Evolutionary conservation across 345 rosid genomes (phyloP).

Genomic region (Hypericum androsaemum): DNA sequence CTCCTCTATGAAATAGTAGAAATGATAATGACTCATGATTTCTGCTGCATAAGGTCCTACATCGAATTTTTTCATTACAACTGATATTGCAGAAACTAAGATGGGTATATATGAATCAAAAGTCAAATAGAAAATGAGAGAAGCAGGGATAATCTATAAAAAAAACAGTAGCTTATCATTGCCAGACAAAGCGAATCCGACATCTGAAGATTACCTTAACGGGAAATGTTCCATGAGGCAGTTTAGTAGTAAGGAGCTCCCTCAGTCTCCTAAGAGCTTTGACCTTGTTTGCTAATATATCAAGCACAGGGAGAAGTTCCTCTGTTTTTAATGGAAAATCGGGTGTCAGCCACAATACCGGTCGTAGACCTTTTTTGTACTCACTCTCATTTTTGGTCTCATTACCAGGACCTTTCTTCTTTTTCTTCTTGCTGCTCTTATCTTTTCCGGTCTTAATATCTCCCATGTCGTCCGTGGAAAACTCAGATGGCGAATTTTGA

Average conservation of each 20-base stretch:
- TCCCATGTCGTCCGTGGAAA: no score
- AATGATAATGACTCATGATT: no score
- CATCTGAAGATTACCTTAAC: constrained; percentile 10
- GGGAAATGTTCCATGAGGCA: constrained; percentile 2
- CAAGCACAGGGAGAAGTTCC: constrained; percentile 2
- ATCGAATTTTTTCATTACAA: no score
- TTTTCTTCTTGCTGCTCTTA: no score
- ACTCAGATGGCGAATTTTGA: no score
- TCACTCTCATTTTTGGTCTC: background rate
- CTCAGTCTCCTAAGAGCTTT: constrained; percentile 5
- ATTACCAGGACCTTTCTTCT: no score
- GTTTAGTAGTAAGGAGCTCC: constrained; percentile 5
- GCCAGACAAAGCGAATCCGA: background rate
- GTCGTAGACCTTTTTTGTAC: constrained; percentile 3
- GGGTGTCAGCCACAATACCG: constrained; percentile 5
- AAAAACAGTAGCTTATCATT: no score
- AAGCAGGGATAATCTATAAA: background rate
- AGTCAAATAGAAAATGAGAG: background rate
- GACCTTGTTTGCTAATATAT: constrained; percentile 4
- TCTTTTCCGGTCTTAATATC: no score
- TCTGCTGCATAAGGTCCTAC: no score
- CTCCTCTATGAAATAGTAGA: no score
- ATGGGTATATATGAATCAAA: background rate
- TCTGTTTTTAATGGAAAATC: constrained; percentile 2
- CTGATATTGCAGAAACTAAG: background rate